phyloP scores from a whole-genome alignment of 1,284 basidiomycete genomes.

The Anthracocystis setariae region DNA sequence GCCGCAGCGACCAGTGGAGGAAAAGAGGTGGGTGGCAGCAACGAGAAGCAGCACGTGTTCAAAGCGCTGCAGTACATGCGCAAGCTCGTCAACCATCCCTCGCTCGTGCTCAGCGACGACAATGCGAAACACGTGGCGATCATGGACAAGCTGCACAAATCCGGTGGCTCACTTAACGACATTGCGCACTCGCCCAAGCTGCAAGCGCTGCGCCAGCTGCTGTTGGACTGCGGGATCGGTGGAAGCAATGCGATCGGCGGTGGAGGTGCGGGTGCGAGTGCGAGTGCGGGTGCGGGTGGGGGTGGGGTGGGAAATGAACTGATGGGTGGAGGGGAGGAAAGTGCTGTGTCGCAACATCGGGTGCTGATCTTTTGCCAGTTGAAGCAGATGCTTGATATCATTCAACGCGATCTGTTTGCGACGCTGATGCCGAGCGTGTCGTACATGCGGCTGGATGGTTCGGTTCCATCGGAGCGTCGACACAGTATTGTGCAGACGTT shows the following conservation, averaged over 20 bases:
- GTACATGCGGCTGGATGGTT: constrained; percentile 94
- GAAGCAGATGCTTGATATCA: constrained; percentile 98
- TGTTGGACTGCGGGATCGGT: constrained; percentile 90
- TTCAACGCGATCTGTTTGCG: constrained; percentile 92
- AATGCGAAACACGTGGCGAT: constrained; percentile 72
- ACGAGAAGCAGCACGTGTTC: constrained; percentile 68
- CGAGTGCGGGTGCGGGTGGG: constrained; percentile 70
- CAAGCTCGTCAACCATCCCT: constrained; percentile 98
- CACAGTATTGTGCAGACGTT: constrained; percentile 88
- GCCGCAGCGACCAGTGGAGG: constrained; percentile 71
- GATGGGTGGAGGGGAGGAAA: constrained; percentile 69
- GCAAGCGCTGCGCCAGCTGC: constrained; percentile 72
- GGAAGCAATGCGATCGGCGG: constrained; percentile 71
- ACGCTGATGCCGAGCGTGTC: constrained; percentile 91
- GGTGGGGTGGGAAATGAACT: constrained; percentile 68
- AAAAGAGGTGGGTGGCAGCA: constrained; percentile 67
- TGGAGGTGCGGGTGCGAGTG: constrained; percentile 68
- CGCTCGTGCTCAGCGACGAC: constrained; percentile 56
- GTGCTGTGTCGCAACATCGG: constrained; percentile 86
- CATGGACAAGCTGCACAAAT: constrained; percentile 72
- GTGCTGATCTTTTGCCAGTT: constrained; percentile 99
- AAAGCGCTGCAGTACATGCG: constrained; percentile 88
- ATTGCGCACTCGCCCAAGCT: constrained; percentile 94
- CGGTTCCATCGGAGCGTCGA: constrained; percentile 60
- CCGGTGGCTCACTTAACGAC: constrained; percentile 74